Percentiles rank a stretch among this genome's conserved stretches.
Conservation (phyloP, 139 green algal genomes). For the Eudorina sp. region DNA sequence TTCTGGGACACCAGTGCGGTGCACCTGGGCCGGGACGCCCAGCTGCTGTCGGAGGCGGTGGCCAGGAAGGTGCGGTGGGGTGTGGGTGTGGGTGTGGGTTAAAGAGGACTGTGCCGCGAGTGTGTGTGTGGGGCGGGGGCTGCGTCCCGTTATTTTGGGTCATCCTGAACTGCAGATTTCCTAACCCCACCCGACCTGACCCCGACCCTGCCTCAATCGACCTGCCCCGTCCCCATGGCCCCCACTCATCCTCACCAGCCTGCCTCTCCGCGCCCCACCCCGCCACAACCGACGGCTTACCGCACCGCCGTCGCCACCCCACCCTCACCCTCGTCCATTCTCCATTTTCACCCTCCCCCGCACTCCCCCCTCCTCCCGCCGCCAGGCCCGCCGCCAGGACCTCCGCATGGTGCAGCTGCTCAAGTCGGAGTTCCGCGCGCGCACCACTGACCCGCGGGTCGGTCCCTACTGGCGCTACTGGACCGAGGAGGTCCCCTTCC, state of each 20-base stretch:
- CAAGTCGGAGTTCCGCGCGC: neutral
- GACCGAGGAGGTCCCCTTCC: neutral
- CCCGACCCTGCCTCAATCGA: too few relatives aligned
- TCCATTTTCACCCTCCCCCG: neutral
- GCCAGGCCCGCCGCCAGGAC: neutral
- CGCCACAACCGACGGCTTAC: too few relatives aligned
- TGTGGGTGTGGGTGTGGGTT: too few relatives aligned
- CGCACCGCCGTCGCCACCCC: too few relatives aligned
- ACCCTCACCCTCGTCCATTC: neutral
- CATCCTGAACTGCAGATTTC: too few relatives aligned
- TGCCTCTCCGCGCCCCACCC: too few relatives aligned
- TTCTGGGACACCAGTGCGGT: neutral
- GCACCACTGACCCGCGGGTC: neutral
- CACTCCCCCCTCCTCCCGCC: neutral
- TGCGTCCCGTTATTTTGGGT: too few relatives aligned
- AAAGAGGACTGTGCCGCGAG: too few relatives aligned
- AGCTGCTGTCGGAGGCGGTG: neutral
- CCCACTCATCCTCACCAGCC: too few relatives aligned
- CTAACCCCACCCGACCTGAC: too few relatives aligned
- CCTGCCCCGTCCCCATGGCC: too few relatives aligned
- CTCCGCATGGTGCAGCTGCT: neutral
- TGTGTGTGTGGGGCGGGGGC: too few relatives aligned
- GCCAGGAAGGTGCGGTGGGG: conserved; percentile 15
- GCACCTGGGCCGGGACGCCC: neutral
- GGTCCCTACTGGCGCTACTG: conserved; percentile 40